Base-by-base conservation (phyloP, 2,329 filamentous ascomycete species). In the Ilyonectria destructans region DNA sequence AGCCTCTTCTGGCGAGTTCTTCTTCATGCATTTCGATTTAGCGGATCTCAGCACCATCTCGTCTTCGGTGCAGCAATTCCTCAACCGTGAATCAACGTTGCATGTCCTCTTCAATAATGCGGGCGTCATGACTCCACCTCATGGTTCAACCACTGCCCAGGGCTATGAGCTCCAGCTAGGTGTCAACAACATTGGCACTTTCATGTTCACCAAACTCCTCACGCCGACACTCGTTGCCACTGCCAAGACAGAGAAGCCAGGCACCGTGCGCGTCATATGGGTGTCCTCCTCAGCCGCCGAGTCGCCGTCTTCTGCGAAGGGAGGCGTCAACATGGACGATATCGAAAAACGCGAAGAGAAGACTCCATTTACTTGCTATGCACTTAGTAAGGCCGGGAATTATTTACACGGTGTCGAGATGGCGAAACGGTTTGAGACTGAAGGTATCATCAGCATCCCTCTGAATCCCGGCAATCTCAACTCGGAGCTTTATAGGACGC, bases 21-120 rank as follows among this genome's bases (percentile, higher is more conserved):
- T 26, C 1, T 73, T 69, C 46, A 57, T 71, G 8, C 35, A 55
- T 0, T 45, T 73, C 35, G 49, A 67, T 1, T 45, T 74, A 1
- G 62, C 62, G 8, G 68, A 74, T n/a, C 26, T 74, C 6, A 31
- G 48, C 4, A 62, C 58, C 12, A 55, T 74, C 9, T 62, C 63
- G 35, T 15, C 17, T 12, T 65, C 71, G 0, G 65, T 56, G 5
- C 51, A 64, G 10, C 33, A 69, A 6, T 74, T 74, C 45, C 17
- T 43, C 6, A 21, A 52, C 0, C 45, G 35, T 9, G 72, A 74
- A 5, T 62, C 65, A 4, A 59, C 62, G 6, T 40, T 74, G 1
- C 56, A 74, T 12, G 54, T 69, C 1, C 35, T 73, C 0, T 73
- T 71, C 52, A 74, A 74, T 13, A 74, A 74, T 7, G 70, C 72